Evolutionary conservation across 2,329 filamentous ascomycete species (phyloP).

Genomic region (Bretziella fagacearum): DNA sequence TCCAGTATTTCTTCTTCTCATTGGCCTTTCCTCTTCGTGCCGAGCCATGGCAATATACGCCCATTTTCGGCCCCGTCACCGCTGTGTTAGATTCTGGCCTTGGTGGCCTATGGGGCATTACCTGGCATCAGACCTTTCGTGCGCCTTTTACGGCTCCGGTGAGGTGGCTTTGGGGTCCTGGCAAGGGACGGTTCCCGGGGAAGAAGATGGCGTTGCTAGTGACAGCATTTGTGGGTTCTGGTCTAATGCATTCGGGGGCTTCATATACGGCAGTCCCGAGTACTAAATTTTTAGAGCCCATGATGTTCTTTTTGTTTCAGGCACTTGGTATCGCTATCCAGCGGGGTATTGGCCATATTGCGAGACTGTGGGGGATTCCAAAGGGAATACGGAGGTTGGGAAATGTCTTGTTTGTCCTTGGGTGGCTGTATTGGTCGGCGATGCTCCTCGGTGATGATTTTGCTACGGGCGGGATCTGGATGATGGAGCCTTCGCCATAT

Average conservation of each 20-base stretch:
- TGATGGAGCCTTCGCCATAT: slow-evolving; percentile 66
- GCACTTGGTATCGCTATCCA: slow-evolving; percentile 49
- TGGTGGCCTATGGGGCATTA: slow-evolving; percentile 64
- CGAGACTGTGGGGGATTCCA: slow-evolving; percentile 24
- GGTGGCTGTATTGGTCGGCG: slow-evolving; percentile 53
- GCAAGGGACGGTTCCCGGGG: slow-evolving; percentile 20
- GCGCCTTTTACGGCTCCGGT: slow-evolving; percentile 49
- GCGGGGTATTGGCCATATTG: slow-evolving; percentile 18
- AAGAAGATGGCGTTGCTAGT: slow-evolving; percentile 20
- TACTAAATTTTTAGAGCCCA: slow-evolving; percentile 34
- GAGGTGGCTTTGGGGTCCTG: slow-evolving; percentile 27
- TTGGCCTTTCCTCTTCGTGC: slow-evolving; percentile 34
- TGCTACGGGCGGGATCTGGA: slow-evolving; percentile 54
- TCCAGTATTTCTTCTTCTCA: slow-evolving; percentile 32
- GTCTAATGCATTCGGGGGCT: slow-evolving; percentile 52
- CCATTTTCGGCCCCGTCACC: slow-evolving; percentile 36
- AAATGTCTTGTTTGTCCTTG: slow-evolving; percentile 45
- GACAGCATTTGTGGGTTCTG: slow-evolving; percentile 48
- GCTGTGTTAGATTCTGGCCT: slow-evolving; percentile 52
- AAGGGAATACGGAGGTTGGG: slow-evolving; percentile 28
- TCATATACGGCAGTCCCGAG: slow-evolving; percentile 47
- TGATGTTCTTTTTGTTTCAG: slow-evolving; percentile 58
- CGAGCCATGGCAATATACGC: slow-evolving; percentile 36
- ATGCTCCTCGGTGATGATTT: slow-evolving; percentile 60
- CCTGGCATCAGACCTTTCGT: slow-evolving; percentile 87